Evolutionary conservation across 2,329 filamentous ascomycete genomes (phyloP).

Genomic region (Aaosphaeria arxii): DNA sequence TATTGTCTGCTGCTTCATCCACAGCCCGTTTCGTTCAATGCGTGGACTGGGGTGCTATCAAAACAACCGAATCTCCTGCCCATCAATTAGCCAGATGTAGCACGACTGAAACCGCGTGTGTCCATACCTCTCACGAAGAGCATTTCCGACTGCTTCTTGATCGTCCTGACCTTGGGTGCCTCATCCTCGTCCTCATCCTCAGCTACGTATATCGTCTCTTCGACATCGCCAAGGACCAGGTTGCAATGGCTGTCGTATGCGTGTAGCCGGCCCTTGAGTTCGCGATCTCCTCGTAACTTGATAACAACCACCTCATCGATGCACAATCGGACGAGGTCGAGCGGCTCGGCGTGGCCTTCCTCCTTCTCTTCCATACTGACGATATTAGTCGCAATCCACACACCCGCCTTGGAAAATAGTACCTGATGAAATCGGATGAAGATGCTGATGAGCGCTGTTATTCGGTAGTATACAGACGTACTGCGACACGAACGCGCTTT

Average conservation of each 20-base stretch:
- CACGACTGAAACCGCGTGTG: background rate
- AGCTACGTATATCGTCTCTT: slow-evolving; percentile 93
- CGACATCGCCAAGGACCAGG: slow-evolving; percentile 89
- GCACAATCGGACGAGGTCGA: slow-evolving; percentile 91
- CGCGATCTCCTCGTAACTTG: slow-evolving; percentile 91
- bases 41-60: slow-evolving; percentile 40
- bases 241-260: slow-evolving; percentile 99
- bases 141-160: slow-evolving; percentile 98
- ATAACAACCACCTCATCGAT: slow-evolving; percentile 97
- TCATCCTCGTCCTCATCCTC: slow-evolving; percentile 83
- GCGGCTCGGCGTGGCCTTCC: slow-evolving; percentile 76
- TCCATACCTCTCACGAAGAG: slow-evolving; percentile 86
- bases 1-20: background rate
- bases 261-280: slow-evolving; percentile 92
- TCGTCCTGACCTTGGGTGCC: slow-evolving; percentile 57
- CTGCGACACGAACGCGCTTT: too few relatives aligned
- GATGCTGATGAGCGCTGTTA: too few relatives aligned
- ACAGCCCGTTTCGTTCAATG: background rate
- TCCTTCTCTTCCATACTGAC: slow-evolving; percentile 76
- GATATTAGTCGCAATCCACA: background rate
- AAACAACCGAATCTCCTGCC: slow-evolving; percentile 49
- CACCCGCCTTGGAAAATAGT: too few relatives aligned
- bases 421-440: too few relatives aligned
- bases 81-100: background rate
- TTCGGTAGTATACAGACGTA: too few relatives aligned